A percentile compares a stretch with the other conserved stretches of the same genome.
These are phyloP conservation scores for Backusella parvicylindrica DNA, from an alignment of 192 early-diverging fungal genomes.

Conservation along the genomic window DNA sequence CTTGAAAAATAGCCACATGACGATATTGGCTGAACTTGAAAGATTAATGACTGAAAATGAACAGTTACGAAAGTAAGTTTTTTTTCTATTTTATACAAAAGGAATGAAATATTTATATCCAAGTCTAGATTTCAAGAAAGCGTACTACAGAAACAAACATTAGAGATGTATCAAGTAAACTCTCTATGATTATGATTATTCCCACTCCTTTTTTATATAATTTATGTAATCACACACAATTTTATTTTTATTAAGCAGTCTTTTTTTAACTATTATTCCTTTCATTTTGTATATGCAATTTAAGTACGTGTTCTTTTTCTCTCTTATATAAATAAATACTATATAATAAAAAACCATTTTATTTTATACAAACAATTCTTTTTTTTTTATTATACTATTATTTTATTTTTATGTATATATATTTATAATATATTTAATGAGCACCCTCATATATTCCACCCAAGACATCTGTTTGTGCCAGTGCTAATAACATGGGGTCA, in stretches of 20 bases:
- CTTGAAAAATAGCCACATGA: slow-evolving; percentile 30
- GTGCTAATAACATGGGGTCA: slow-evolving; percentile 57
- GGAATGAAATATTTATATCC: not conserved
- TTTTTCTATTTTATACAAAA: not conserved
- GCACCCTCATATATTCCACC: slow-evolving; percentile 18
- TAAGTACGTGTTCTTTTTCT: not conserved
- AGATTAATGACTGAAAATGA: slow-evolving; percentile 28
- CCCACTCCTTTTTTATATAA: not conserved
- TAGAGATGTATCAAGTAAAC: slow-evolving; percentile 25
- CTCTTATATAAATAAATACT: not conserved
- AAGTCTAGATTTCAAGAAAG: slow-evolving; percentile 25
- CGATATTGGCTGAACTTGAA: slow-evolving; percentile 27
- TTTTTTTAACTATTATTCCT: not conserved
- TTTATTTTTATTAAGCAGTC: not conserved
- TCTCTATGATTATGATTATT: slow-evolving; percentile 8
- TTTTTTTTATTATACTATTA: not conserved
- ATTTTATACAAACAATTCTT: not conserved
- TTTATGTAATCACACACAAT: slow-evolving; percentile 11
- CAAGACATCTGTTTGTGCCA: slow-evolving; percentile 46
- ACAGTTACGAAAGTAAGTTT: slow-evolving; percentile 27
- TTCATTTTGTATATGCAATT: not conserved
- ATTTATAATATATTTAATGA: not conserved
- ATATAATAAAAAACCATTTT: not conserved
- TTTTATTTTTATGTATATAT: not conserved
- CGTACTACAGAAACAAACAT: slow-evolving; percentile 26